Base-by-base conservation (phyloP, 164 flowering plant species). In the Cinnamomum micranthum region DNA sequence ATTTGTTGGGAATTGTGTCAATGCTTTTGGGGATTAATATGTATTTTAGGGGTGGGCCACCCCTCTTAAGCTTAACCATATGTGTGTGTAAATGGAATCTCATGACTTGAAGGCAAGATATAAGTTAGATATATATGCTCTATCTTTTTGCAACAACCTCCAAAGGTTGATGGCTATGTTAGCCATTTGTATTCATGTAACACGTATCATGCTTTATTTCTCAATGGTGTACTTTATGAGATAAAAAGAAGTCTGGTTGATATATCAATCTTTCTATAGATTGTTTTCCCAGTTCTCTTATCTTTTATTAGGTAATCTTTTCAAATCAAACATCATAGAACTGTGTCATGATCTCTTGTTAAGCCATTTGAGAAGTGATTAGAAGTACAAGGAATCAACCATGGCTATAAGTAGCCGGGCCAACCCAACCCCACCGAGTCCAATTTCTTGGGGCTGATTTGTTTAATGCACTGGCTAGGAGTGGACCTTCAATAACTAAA, bases 71-170 rank as follows among this genome's bases (percentile, higher is more conserved):
- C 60, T 55, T 55, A 55, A 55, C 60, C 19, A 55, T 55, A 4
- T 55, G n/a, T 55, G 19, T 52, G 20, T 55, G 60, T 20, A 55
- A 15, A 55, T 55, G 60, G 60, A 55, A 55, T 55, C 60, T 55
- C 17, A 55, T 55, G 17, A 55, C n/a, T 55, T 55, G 19, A 15
- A 47, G 47, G 58, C 71, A 69, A 69, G 28, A 41, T 52, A 33
- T 64, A 4, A 31, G 4, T 4, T 31, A 31, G 35, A 31, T 22
- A 41, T 69, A 65, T 73, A 33, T 73, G 75, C 69, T 64, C 47
- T 69, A 33, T 73, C 75, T 64, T 73, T 73, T 50, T 10, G 25
- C 33, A 64, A 73, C 75, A 73, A 63, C 68, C 69, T 50, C 22
- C 74, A 33, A 7, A 25, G 41, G 47, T 28, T 52, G 59, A 51